phyloP scores from a whole-genome alignment of 1,284 basidiomycete genomes.

The Jaminaea rosea region DNA sequence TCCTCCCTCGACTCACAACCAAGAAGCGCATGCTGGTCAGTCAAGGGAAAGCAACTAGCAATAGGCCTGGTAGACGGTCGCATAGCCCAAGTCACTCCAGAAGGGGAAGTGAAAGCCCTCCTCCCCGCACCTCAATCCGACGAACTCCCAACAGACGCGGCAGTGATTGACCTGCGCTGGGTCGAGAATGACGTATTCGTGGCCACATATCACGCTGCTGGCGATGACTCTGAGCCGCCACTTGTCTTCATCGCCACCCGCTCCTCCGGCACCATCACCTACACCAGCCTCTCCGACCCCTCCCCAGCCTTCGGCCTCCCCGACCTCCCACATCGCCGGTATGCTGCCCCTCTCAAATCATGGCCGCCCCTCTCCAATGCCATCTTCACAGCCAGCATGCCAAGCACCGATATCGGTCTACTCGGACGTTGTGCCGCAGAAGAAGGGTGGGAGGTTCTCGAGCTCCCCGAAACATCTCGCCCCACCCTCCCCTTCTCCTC shows the following conservation, averaged over 20 bases:
- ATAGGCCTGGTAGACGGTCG: conserved; percentile 64
- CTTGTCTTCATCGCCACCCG: conserved; percentile 59
- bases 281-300: conserved; percentile 51
- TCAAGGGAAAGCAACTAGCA: conserved; percentile 74
- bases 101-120: conserved; percentile 57
- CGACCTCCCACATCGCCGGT: conserved; percentile 55
- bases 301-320: conserved; percentile 56
- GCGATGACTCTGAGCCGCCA: conserved; percentile 29
- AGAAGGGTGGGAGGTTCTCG: conserved; percentile 60
- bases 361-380: conserved; percentile 62
- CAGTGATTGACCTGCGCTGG: conserved; percentile 57
- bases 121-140: conserved; percentile 52
- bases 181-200: conserved; percentile 65
- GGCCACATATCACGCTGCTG: conserved; percentile 55
- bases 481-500: conserved; percentile 56
- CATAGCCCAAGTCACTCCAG: conserved; percentile 61
- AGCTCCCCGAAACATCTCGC: conserved; percentile 65
- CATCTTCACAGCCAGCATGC: conserved; percentile 62
- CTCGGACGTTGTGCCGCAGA: conserved; percentile 51
- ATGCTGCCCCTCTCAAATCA: conserved; percentile 54
- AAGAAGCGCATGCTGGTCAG: conserved; percentile 65
- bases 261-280: conserved; percentile 53
- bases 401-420: conserved; percentile 67
- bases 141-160: conserved; percentile 51
- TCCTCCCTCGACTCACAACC: conserved; percentile 12